Evolutionary conservation across 169 alveolate species (phyloP), one percentile per base, ranked within the genome.

Genomic region (Cyclospora cayetanensis): DNA sequence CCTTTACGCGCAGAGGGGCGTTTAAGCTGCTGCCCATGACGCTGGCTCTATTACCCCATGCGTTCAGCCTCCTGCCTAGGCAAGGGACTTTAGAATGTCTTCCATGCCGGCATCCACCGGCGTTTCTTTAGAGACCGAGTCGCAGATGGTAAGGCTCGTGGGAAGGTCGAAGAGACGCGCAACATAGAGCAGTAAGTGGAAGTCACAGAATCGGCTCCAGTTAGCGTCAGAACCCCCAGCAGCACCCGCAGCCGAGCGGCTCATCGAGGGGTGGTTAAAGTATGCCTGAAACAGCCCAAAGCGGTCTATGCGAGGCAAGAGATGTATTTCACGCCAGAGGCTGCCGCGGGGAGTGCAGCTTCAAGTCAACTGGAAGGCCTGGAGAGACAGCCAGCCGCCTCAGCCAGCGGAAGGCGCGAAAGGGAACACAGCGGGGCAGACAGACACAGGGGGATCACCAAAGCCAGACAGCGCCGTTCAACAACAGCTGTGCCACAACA

Each of bases 141-240:
- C 90, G 86, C 91, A 76, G 42, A 90, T 5, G 52, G 22, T n/a
- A 46, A 60, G 29, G 27, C 76, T 89, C 65, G 93, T 90, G 18
- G 50, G 86, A 25, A 76, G 50, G 37, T 90, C 93, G 76, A 90
- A 90, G 35, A 60, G 83, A 25, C 37, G 18, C 15, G 91, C 91
- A 37, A 90, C 46, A 31, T 60, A 90, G 63, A 90, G 55, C 41
- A 90, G 90, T 46, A 77, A 29, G 29, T 79, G 90, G 29, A 90
- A 90, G 63, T 90, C 93, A 20, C 90, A 29, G 79, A 55, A 90
- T 29, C 53, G 42, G 34, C 27, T 15, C 91, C 93, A 77, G 39
- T 15, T 85, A 60, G 22, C 15, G 55, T 15, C 15, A 15, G 22
- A 9, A 15, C 76, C 11, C 34, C 27, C 15, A 15, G 22, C 15